Evolutionary conservation across 768 basidiomycete genomes (phyloP).

Genomic region (Phylloporus arenicola): DNA sequence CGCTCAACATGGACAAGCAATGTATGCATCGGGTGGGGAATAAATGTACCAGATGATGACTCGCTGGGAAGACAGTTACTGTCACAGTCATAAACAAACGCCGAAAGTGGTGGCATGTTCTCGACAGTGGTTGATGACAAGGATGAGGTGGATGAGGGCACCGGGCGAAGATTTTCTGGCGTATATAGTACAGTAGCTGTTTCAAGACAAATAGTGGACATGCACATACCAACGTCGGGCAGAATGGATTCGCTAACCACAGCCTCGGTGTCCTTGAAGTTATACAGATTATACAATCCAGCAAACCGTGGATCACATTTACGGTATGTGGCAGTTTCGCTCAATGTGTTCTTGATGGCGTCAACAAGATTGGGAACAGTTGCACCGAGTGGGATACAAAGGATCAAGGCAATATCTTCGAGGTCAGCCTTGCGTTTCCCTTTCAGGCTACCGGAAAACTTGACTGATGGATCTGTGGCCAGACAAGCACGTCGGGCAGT

Average conservation of each 20-base stretch:
- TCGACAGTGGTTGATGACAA: too few species aligned
- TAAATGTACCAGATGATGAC: too few species aligned
- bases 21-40: too few species aligned
- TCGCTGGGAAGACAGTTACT: too few species aligned
- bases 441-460: background rate
- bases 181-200: background rate
- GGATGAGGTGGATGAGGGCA: too few species aligned
- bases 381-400: background rate
- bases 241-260: too few species aligned
- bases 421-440: background rate
- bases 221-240: too few species aligned
- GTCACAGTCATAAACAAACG: too few species aligned
- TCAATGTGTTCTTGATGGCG: background rate
- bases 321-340: background rate
- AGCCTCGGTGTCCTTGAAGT: background rate
- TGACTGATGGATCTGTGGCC: background rate
- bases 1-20: too few species aligned
- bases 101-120: too few species aligned
- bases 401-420: background rate
- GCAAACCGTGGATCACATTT: background rate
- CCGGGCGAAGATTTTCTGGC: background rate
- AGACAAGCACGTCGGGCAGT: background rate
- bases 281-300: background rate
- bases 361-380: background rate
- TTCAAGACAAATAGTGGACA: too few species aligned